A percentile compares a stretch with the other conserved stretches of the same genome.
Evolutionary conservation across 768 basidiomycete species (phyloP).

Genomic region (Suillus decipiens): DNA sequence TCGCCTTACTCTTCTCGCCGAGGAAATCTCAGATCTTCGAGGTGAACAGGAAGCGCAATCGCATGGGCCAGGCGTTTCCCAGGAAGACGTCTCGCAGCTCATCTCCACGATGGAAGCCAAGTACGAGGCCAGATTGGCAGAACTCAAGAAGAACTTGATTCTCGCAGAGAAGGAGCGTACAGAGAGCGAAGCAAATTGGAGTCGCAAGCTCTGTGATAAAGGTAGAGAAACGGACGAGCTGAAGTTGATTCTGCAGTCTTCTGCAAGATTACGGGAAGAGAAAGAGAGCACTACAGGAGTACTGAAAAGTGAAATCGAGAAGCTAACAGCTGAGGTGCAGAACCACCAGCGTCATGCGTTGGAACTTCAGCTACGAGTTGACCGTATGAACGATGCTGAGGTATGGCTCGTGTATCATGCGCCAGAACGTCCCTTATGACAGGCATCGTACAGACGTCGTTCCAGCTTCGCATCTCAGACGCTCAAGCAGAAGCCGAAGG

Average conservation of each 20-base stretch:
- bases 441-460: slow-evolving; percentile 39
- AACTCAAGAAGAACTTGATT: slow-evolving; percentile 64
- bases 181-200: slow-evolving; percentile 90
- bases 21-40: slow-evolving; percentile 66
- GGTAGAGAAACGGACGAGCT: slow-evolving; percentile 75
- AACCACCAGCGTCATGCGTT: slow-evolving; percentile 51
- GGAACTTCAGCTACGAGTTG: slow-evolving; percentile 55
- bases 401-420: slow-evolving; percentile 39
- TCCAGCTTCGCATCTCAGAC: slow-evolving; percentile 51
- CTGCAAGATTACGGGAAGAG: slow-evolving; percentile 59
- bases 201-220: slow-evolving; percentile 78
- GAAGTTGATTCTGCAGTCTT: slow-evolving; percentile 56
- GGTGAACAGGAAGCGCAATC: slow-evolving; percentile 53
- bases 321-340: slow-evolving; percentile 48
- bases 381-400: slow-evolving; percentile 59
- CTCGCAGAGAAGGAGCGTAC: slow-evolving; percentile 79
- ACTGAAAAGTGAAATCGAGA: slow-evolving; percentile 57
- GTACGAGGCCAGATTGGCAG: slow-evolving; percentile 74
- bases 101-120: slow-evolving; percentile 73
- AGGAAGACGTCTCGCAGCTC: slow-evolving; percentile 71
- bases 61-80: slow-evolving; percentile 44
- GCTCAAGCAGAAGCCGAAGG: slow-evolving; percentile 46
- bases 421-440: slow-evolving; percentile 14
- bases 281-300: slow-evolving; percentile 52
- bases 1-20: slow-evolving; percentile 65